Conservation (phyloP, 2,329 filamentous ascomycete species). For the Claviceps spartinae region DNA sequence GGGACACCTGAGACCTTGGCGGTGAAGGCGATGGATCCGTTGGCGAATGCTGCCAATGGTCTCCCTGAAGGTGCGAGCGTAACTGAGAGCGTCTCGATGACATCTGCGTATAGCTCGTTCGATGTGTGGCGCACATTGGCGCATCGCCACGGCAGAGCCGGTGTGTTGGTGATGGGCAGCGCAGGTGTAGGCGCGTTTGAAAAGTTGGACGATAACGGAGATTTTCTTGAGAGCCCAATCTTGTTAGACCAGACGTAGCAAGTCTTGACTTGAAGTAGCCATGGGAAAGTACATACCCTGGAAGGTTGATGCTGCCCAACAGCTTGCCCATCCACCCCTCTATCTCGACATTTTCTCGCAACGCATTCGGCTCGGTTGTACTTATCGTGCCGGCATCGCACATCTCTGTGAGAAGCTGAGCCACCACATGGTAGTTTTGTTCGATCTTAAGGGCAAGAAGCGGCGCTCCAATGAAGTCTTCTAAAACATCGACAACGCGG, state of each 20-base stretch:
- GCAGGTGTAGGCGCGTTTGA: slow-evolving; percentile 26
- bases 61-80: slow-evolving; percentile 84
- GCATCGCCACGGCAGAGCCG: slow-evolving; percentile 70
- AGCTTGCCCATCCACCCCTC: slow-evolving; percentile 83
- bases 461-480: slow-evolving; percentile 86
- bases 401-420: slow-evolving; percentile 88
- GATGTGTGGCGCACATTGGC: slow-evolving; percentile 90
- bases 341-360: slow-evolving; percentile 83
- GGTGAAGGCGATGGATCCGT: slow-evolving; percentile 89
- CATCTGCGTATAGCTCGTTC: slow-evolving; percentile 93
- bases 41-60: slow-evolving; percentile 72
- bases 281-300: slow-evolving; percentile 38
- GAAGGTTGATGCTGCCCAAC: slow-evolving; percentile 73
- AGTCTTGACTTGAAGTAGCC: too few relatives aligned
- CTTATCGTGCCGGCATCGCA: slow-evolving; percentile 83
- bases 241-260: background rate
- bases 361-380: slow-evolving; percentile 84
- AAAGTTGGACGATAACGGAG: slow-evolving; percentile 24
- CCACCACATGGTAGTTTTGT: slow-evolving; percentile 80
- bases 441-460: slow-evolving; percentile 79
- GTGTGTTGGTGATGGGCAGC: slow-evolving; percentile 31
- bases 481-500: slow-evolving; percentile 78
- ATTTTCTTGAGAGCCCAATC: slow-evolving; percentile 21
- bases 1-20: slow-evolving; percentile 90
- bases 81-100: slow-evolving; percentile 79